Base-by-base conservation (phyloP, 257 asterid species). In the Verbascum thapsus region DNA sequence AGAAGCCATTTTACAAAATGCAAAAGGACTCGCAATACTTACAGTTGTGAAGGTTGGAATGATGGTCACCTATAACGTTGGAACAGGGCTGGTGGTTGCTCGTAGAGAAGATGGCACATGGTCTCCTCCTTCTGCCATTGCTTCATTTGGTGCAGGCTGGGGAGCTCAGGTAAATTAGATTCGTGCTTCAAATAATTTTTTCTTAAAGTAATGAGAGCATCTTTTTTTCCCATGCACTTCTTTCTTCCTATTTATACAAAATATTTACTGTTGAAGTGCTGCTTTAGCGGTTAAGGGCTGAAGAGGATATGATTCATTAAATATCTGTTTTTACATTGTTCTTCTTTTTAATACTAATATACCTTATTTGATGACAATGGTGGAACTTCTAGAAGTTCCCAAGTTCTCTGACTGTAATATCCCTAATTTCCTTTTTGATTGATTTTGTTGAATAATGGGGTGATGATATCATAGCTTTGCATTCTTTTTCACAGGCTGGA, bases 101-200 rank as follows among this genome's bases (percentile, higher is more conserved):
- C 95, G 84, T 45, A 77, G 89, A 66, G 96, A 88, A 58, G 99
- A 94, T 75, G 99, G 99, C 52, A 76, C 92, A 0, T 94, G 99
- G 99, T 94, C 99, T 59, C 95, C 98, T 34, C 99, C 99, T 22
- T 94, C 98, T 42, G 98, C 99, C 76, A 83, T 94, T 72, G 74
- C 97, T 75, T 78, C 95, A 58, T 81, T 87, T 49, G 99, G 99
- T 48, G 76, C 83, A 10, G 99, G 99, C 72, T 94, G 99, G 99
- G 98, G 99, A 54, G 96, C 92, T 66, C 99, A 94, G 99, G 99
- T 94, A 62, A 70, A 60, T 41, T 61, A 41, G 32, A 40, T 56
- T 56, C 18, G 26, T 50, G 7, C 55, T 64, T 43, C 23, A 71
- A 44, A 57, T 44, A 16, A 32, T 57, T 42, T 6, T 65, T 13